Percentiles rank a stretch among this genome's conserved stretches.
Evolutionary conservation across 2,329 filamentous ascomycete genomes (phyloP).

Genomic region (Xylaria arbuscula): DNA sequence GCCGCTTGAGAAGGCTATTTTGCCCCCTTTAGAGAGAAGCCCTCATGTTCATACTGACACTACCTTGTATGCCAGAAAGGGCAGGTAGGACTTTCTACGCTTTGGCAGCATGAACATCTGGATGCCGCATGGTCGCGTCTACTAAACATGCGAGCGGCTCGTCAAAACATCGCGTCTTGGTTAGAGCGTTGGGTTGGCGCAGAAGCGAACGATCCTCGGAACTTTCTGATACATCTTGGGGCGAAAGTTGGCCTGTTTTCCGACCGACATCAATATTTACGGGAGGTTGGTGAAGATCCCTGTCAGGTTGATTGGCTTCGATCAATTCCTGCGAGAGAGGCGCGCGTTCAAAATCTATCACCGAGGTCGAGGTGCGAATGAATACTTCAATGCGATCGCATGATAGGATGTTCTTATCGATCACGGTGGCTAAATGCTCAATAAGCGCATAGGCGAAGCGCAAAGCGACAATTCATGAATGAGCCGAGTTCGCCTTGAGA

Average conservation of each 20-base stretch:
- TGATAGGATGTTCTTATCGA: slow-evolving; percentile 21
- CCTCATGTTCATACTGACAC: slow-evolving; percentile 1
- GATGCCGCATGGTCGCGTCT: slow-evolving; percentile 32
- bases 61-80: slow-evolving; percentile 6
- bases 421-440: slow-evolving; percentile 20
- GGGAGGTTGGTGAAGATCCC: slow-evolving; percentile 37
- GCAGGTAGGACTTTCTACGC: slow-evolving; percentile 14
- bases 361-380: slow-evolving; percentile 21
- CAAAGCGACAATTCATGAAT: slow-evolving; percentile 30
- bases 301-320: slow-evolving; percentile 33
- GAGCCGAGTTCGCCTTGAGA: slow-evolving; percentile 42
- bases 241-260: slow-evolving; percentile 40
- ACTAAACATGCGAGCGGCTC: slow-evolving; percentile 15
- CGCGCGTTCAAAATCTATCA: slow-evolving; percentile 30
- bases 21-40: slow-evolving; percentile 14
- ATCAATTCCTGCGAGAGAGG: slow-evolving; percentile 23
- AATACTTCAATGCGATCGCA: slow-evolving; percentile 20
- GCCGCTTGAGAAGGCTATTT: slow-evolving; percentile 23
- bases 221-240: slow-evolving; percentile 36
- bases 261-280: slow-evolving; percentile 41
- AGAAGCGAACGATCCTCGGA: slow-evolving; percentile 29
- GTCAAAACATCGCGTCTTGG: slow-evolving; percentile 29
- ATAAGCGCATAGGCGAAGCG: slow-evolving; percentile 27
- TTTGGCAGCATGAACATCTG: slow-evolving; percentile 22
- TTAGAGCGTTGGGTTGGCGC: slow-evolving; percentile 4